A percentile compares a stretch with the other conserved stretches of the same genome.
Evolutionary conservation across 805 yeast species (phyloP).

Genomic region (Hyphopichia homilentoma): DNA sequence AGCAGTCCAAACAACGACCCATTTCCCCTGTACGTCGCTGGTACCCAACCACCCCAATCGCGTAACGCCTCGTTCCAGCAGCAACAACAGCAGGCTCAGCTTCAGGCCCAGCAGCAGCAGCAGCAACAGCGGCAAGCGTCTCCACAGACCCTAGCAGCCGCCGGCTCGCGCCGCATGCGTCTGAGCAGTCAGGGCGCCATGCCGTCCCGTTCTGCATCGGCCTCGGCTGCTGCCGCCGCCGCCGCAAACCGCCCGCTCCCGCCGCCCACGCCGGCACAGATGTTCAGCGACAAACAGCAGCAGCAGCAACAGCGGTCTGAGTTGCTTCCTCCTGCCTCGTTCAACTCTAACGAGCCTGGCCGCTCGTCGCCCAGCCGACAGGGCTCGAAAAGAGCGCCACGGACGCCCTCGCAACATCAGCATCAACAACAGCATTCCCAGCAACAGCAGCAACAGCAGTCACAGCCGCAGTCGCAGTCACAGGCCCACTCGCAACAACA

Average conservation of each 20-base stretch:
- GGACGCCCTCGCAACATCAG: conserved; percentile 2
- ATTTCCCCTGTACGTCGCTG: conserved; percentile 11
- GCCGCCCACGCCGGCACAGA: conserved; percentile 4
- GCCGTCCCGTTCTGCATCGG: conserved; percentile 4
- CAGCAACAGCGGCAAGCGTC: conserved; percentile 8
- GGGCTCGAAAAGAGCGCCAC: background rate
- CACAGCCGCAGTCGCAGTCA: conserved; percentile 10
- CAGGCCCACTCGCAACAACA: conserved; percentile 4
- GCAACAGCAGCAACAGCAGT: conserved; percentile 4
- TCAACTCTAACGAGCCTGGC: conserved; percentile 9
- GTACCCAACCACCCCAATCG: too few relatives aligned
- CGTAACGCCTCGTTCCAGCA: conserved; percentile 1
- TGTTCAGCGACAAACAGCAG: conserved; percentile 5
- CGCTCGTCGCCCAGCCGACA: background rate
- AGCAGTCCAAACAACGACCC: conserved; percentile 5
- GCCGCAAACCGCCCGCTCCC: conserved; percentile 3
- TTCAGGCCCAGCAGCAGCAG: conserved; percentile 14
- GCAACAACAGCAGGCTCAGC: conserved; percentile 9
- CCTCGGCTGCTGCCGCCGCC: conserved; percentile 6
- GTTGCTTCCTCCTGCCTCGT: conserved; percentile 30
- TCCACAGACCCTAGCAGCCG: conserved; percentile 6
- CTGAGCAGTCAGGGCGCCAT: background rate
- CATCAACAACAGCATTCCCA: conserved; percentile 4
- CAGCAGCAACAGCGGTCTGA: conserved; percentile 10
- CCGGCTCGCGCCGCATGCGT: too few relatives aligned